phyloP scores from a whole-genome alignment of 1,284 basidiomycete species.

The Fomitopsis schrenkii region DNA sequence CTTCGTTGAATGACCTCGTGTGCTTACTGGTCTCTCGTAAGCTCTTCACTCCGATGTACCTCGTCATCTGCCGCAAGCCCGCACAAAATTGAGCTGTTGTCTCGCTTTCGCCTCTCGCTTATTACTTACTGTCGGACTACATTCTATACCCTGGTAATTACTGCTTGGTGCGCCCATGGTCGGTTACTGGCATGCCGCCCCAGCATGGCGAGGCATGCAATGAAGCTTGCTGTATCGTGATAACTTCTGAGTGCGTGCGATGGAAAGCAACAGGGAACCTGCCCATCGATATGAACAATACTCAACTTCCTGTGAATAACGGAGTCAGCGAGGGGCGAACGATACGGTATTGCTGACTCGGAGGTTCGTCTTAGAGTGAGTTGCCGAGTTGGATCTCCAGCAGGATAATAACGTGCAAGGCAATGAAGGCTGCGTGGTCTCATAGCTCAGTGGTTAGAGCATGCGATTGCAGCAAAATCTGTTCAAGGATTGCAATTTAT shows the following conservation, averaged over 20 bases:
- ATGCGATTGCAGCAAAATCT: conserved; percentile 14
- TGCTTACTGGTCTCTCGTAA: neutral
- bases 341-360: no score
- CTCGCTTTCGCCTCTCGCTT: neutral
- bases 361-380: no score
- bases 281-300: no score
- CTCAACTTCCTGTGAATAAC: no score
- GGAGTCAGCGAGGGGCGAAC: no score
- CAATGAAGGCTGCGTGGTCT: neutral
- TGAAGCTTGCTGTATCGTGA: no score
- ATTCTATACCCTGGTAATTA: neutral
- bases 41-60: conserved; percentile 1
- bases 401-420: no score
- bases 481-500: neutral
- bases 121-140: neutral
- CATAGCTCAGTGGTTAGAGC: conserved; percentile 20
- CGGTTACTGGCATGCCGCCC: neutral
- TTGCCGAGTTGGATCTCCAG: no score
- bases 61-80: neutral
- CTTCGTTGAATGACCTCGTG: neutral
- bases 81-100: neutral
- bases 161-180: neutral
- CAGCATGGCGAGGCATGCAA: no score
- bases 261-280: no score
- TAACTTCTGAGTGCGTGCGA: no score